A percentile compares a stretch with the other conserved stretches of the same genome.
Evolutionary conservation across 495 filamentous ascomycete genomes (phyloP).

Genomic region (Penicillium macrosclerotiorum): DNA sequence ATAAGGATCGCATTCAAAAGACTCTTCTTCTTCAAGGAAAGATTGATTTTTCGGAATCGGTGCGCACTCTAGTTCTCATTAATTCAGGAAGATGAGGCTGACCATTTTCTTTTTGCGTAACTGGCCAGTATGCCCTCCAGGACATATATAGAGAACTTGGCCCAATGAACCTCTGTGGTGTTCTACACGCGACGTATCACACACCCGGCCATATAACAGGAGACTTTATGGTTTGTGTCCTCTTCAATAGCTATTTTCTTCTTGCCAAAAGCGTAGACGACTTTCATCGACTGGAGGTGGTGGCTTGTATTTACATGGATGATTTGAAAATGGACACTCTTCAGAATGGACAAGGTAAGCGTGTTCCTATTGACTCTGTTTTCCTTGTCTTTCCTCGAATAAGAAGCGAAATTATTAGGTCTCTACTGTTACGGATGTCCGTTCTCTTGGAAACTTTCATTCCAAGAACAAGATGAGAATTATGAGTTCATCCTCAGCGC

Average conservation of each 20-base stretch:
- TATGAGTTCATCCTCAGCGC: constrained; percentile 88
- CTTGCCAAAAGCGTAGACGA: constrained; percentile 65
- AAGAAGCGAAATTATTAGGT: constrained; percentile 54
- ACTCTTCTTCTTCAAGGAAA: constrained; percentile 54
- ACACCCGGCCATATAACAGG: constrained; percentile 62
- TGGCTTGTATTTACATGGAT: constrained; percentile 69
- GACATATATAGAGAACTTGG: constrained; percentile 72
- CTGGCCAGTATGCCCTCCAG: constrained; percentile 28
- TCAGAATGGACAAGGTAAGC: constrained; percentile 79
- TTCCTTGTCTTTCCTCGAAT: too few species aligned
- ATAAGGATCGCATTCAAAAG: constrained; percentile 44
- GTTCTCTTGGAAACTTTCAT: constrained; percentile 92
- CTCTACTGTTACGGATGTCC: constrained; percentile 81
- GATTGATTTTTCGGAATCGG: constrained; percentile 68
- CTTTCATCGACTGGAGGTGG: constrained; percentile 63
- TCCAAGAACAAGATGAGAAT: constrained; percentile 70
- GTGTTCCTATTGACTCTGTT: too few species aligned
- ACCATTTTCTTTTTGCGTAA: constrained; percentile 15
- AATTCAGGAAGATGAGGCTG: background rate
- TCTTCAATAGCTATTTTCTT: constrained; percentile 79
- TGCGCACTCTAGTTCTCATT: constrained; percentile 29
- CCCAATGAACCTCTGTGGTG: constrained; percentile 80
- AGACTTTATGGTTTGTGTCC: constrained; percentile 81
- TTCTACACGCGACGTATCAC: constrained; percentile 82
- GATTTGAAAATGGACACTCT: constrained; percentile 72